Base-by-base conservation (phyloP, 106 monocot species). In the Acorus gramineus region DNA sequence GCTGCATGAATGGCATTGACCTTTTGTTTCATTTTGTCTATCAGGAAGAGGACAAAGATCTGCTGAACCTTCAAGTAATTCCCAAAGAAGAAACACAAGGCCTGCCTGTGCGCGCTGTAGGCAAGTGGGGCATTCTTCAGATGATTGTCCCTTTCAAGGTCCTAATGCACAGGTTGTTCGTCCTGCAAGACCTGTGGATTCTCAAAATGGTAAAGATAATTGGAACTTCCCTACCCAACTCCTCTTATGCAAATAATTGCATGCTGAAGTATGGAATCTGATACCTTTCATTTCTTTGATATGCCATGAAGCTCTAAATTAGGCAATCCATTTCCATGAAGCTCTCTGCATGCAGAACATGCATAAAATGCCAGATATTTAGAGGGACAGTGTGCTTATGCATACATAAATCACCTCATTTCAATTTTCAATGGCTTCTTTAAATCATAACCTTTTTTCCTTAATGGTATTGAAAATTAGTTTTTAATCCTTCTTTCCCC, bases 41-140 rank as follows among this genome's bases (percentile, higher is more conserved):
- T 47, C 79, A 91, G 86, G 68, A 69, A 83, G 90, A 86, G 83
- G 74, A 47, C 80, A 73, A 50, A 57, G 75, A 65, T 13, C 66
- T 49, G 65, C 58, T 2, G 82, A 79, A 14, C 53, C 84, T 73
- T 69, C 68, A 60, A 81, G 44, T 65, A 76, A 44, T 44, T 42
- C 59, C 9, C 52, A 60, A 45, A 73, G 76, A 67, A 78, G 76
- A 73, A 74, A 69, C 64, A 55, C 73, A 11, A 68, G 67, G 59
- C 59, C 60, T 53, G 70, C 56, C 43, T 81, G 83, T 76, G 6
- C 53, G 11, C 59, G 65, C 47, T 88, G 81, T 73, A 67, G 76
- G 43, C 80, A 78, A 58, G 67, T 73, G 50, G 84, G 81, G 53
- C 88, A 88, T 72, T 75, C 76, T 59, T 78, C 76, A 53, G 65